Evolutionary conservation across 23 red algal species (phyloP), one percentile per base, ranked within the genome.

Genomic region (Gracilaria domingensis): DNA sequence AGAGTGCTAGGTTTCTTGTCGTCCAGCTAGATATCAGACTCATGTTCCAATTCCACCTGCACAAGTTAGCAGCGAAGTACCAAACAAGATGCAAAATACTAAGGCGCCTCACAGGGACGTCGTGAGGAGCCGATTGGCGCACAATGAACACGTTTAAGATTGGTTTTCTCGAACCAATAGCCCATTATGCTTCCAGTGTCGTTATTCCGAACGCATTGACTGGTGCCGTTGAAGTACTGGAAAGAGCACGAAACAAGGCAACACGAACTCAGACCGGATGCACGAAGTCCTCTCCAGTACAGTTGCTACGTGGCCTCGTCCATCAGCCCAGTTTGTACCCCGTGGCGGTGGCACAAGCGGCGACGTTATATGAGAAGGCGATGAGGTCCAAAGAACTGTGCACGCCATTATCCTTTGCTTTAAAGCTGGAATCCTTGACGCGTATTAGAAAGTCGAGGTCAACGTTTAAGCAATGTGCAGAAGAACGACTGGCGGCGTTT

Each of bases 281-380:
- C 20, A 20, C 67, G 20, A 73, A 73, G 16, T 73, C 34, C 0
- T 42, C 34, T 1, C 67, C 67, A 16, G 16, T 42, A 20, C 4
- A 17, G 0, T 11, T 11, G 2, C 16, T 73, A 7, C 9, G 67
- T 4, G 35, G 35, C 2, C 35, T 70, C 3, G 8, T 34, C 65
- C 13, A 73, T 24, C 34, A 42, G 16, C 67, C 67, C 7, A 40
- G 30, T 73, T 2, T 73, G 20, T 42, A 73, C 34, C 0, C 36
- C 2, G 35, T 73, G 6, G 67, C 67, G 1, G 35, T 44, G 5
- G 7, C 67, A 12, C 67, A 73, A 18, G 67, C 67, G 3, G 8
- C 67, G 0, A 73, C 42, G 38, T 8, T 73, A 44, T 73, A 42
- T 12, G 67, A 67, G 67, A 73, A 73, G 28, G 67, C 67, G 11